Evolutionary conservation across 768 basidiomycete genomes (phyloP).

Genomic region (Psilocybe cyanescens): DNA sequence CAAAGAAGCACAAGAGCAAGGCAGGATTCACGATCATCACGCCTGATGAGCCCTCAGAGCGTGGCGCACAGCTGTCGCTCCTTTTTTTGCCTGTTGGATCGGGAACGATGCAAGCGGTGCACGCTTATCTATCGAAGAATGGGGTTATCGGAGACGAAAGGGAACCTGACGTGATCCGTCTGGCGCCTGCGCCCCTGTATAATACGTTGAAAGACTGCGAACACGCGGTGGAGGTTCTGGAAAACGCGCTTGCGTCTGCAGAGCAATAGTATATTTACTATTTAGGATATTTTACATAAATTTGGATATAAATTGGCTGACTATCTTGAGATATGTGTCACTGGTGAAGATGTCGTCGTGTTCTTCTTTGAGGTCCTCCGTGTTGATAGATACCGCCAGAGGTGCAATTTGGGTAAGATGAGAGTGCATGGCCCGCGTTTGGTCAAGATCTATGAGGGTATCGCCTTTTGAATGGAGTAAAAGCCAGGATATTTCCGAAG

Average conservation of each 20-base stretch:
- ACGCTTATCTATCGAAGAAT: conserved; percentile 55
- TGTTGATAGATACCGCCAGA: conserved; percentile 29
- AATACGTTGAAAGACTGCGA: conserved; percentile 82
- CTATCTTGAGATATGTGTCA: conserved; percentile 48
- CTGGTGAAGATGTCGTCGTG: conserved; percentile 57
- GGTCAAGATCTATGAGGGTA: conserved; percentile 62
- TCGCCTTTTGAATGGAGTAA: conserved; percentile 79
- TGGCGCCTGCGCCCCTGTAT: conserved; percentile 88
- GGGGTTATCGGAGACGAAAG: conserved; percentile 95
- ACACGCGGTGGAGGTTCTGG: conserved; percentile 65
- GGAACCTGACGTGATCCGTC: conserved; percentile 87
- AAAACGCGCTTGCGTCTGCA: conserved; percentile 52
- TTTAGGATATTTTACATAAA: conserved; percentile 7
- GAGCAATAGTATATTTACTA: background rate
- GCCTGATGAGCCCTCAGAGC: conserved; percentile 62
- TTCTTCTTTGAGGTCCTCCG: conserved; percentile 48
- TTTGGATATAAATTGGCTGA: conserved; percentile 42
- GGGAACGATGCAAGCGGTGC: conserved; percentile 73
- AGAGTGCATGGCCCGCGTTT: conserved; percentile 62
- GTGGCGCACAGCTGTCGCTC: conserved; percentile 90
- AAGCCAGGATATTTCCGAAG: conserved; percentile 56
- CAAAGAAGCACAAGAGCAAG: conserved; percentile 27
- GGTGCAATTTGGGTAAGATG: conserved; percentile 47
- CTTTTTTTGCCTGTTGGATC: conserved; percentile 69
- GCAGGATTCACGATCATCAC: conserved; percentile 92